Evolutionary conservation across 148 eudicot species (phyloP), one percentile per base, ranked within the genome.

Genomic region (Cornus florida): DNA sequence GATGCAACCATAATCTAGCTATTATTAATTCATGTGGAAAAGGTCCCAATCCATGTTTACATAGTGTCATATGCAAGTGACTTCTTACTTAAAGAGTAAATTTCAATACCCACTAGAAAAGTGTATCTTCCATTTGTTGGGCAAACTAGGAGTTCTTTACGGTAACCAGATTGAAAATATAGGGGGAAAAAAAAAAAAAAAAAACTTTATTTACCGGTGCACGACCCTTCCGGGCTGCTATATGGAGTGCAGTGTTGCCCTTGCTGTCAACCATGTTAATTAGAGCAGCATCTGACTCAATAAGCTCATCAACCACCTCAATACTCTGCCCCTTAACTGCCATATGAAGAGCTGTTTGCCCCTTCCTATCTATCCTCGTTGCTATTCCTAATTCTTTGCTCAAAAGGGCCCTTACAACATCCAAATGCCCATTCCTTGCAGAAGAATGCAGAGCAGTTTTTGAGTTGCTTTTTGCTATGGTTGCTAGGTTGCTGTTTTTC

Each of bases 271-370:
- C 77, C 75, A 87, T 82, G 10, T 82, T 87, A 14, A 87, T 46
- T 41, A 87, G 77, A 69, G 81, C 74, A 75, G 81, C 24, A 24
- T 85, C 86, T 0, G 80, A 82, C 46, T 78, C 73, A 38, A 87
- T 70, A 83, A 87, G 86, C 73, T 72, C 84, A 48, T 82, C 80
- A 60, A 89, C 87, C 35, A 89, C 82, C 75, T 85, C 83, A 78
- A 81, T 72, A 53, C 84, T 86, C 48, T 82, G 88, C 17, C 90
- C 92, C 76, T 89, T 89, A 46, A 75, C 92, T 4, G 92, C 92
- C 92, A 89, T 89, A 71, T 89, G 92, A 80, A 89, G 90, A 60
- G 92, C 86, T 10, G 92, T 89, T 62, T 89, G 92, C 10, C 92
- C 92, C 79, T 89, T 89, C 80, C 85, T 87, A 69, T 89, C 92